A percentile compares a stretch with the other conserved stretches of the same genome.
These are phyloP conservation scores for Fragosphaeria purpurea DNA, from an alignment of 2,329 filamentous ascomycete species.

Conservation along the genomic window DNA sequence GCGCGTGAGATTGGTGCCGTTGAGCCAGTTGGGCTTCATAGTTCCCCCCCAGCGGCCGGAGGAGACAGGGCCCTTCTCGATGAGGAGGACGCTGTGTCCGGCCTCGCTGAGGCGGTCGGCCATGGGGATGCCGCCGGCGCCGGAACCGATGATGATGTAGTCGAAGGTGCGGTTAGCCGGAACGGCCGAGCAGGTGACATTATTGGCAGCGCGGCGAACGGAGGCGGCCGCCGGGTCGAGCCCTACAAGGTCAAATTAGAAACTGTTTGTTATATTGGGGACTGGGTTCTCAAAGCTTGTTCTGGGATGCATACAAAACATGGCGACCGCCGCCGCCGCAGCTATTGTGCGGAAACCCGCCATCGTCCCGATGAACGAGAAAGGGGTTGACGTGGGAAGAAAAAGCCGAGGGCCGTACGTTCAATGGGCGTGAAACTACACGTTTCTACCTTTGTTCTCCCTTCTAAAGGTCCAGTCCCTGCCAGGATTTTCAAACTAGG, in stretches of 20 bases:
- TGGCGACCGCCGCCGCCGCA: not conserved
- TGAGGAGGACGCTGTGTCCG: constrained; percentile 54
- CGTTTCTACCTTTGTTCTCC: too few relatives aligned
- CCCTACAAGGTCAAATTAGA: not conserved
- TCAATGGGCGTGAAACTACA: too few relatives aligned
- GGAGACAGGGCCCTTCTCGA: constrained; percentile 51
- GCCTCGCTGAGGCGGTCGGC: constrained; percentile 54
- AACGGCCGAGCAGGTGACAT: not conserved
- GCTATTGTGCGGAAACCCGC: not conserved
- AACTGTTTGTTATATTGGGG: too few relatives aligned
- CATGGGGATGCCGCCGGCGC: constrained; percentile 50
- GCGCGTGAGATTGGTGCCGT: constrained; percentile 52
- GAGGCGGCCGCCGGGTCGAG: not conserved
- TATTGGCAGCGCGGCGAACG: not conserved
- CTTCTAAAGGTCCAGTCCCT: too few relatives aligned
- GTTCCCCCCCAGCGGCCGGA: constrained; percentile 55
- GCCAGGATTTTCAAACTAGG: too few relatives aligned
- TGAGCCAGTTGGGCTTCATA: constrained; percentile 51
- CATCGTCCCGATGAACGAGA: not conserved
- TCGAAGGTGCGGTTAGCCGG: constrained; percentile 31
- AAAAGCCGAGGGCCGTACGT: too few relatives aligned
- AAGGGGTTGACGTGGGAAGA: too few relatives aligned
- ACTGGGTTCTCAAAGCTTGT: too few relatives aligned
- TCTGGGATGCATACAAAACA: not conserved
- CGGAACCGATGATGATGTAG: constrained; percentile 55